Evolutionary conservation across 2,329 filamentous ascomycete species (phyloP).

Genomic region (Fusarium irregulare): DNA sequence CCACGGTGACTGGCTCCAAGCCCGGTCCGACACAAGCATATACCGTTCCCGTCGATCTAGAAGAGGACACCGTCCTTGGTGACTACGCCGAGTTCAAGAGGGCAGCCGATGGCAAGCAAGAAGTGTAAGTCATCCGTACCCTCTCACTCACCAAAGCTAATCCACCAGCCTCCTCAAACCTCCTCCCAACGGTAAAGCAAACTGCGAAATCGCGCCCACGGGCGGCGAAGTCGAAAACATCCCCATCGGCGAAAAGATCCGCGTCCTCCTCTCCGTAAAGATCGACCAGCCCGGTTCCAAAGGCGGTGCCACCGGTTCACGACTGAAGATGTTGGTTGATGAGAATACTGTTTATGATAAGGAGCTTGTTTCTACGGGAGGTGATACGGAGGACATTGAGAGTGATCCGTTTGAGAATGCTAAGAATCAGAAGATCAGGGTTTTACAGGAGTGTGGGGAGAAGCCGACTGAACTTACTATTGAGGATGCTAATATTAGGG

Average conservation of each 20-base stretch:
- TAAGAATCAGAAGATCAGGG: slow-evolving; percentile 14
- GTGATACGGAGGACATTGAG: not conserved
- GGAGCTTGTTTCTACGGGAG: not conserved
- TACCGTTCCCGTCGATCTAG: not conserved
- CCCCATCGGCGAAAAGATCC: not conserved
- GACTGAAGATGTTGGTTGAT: slow-evolving; percentile 6
- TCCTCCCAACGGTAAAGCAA: slow-evolving; percentile 7
- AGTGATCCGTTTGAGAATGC: slow-evolving; percentile 7
- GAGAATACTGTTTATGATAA: slow-evolving; percentile 4
- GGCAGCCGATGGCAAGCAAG: not conserved
- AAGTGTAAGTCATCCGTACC: not conserved
- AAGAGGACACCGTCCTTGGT: not conserved
- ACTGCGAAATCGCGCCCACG: not conserved
- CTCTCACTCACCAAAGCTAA: rapidly evolving
- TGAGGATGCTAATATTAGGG: slow-evolving; percentile 8
- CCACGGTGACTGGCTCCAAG: slow-evolving; percentile 5
- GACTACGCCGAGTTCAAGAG: slow-evolving; percentile 12
- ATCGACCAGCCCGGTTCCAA: not conserved
- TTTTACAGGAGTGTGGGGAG: slow-evolving; percentile 11
- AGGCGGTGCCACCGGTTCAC: not conserved
- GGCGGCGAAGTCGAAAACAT: slow-evolving; percentile 1
- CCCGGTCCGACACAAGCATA: not conserved
- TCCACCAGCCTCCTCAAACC: not conserved
- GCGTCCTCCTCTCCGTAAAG: slow-evolving; percentile 1
- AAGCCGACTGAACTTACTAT: slow-evolving; percentile 11